Conservation (phyloP, 495 filamentous ascomycete genomes). For the Hypoxylon intermedium region DNA sequence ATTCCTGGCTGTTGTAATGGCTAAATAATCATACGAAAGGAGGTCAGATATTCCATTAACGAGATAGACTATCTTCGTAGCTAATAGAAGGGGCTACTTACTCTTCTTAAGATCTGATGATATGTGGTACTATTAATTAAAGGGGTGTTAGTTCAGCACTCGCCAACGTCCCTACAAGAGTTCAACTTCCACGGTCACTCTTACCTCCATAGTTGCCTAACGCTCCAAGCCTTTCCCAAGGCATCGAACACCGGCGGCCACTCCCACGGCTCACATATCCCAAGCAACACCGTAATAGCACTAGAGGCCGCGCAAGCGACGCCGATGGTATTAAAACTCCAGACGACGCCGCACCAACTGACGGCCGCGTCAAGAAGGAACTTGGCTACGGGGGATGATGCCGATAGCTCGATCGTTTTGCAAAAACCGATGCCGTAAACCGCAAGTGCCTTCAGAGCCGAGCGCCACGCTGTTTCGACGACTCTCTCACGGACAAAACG, state of each 20-base stretch:
- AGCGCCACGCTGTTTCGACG: constrained; percentile 3
- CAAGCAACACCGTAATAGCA: constrained; percentile 11
- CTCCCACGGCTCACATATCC: constrained; percentile 21
- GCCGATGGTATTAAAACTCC: constrained; percentile 21
- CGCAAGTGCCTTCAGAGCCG: constrained; percentile 12
- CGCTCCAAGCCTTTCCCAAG: constrained; percentile 17
- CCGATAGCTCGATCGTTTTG: background rate
- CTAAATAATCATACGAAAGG: constrained; percentile 8
- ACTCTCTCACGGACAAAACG: constrained; percentile 5
- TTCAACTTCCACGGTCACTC: background rate
- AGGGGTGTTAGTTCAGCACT: background rate
- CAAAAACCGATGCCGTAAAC: constrained; percentile 15
- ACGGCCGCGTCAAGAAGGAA: background rate
- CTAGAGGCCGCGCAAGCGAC: constrained; percentile 6
- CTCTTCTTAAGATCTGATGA: constrained; percentile 18
- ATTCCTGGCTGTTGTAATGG: constrained; percentile 28
- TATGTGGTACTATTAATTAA: constrained; percentile 9
- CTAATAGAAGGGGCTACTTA: background rate
- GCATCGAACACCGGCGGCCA: constrained; percentile 18
- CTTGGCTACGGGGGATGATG: background rate
- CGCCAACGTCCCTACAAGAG: background rate
- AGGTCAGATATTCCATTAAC: background rate
- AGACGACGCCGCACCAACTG: constrained; percentile 13
- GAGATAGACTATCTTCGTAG: background rate
- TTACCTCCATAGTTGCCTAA: constrained; percentile 22